These are phyloP conservation scores for Dipodascus albidus DNA, from an alignment of 805 yeast species.

Conservation along the genomic window DNA sequence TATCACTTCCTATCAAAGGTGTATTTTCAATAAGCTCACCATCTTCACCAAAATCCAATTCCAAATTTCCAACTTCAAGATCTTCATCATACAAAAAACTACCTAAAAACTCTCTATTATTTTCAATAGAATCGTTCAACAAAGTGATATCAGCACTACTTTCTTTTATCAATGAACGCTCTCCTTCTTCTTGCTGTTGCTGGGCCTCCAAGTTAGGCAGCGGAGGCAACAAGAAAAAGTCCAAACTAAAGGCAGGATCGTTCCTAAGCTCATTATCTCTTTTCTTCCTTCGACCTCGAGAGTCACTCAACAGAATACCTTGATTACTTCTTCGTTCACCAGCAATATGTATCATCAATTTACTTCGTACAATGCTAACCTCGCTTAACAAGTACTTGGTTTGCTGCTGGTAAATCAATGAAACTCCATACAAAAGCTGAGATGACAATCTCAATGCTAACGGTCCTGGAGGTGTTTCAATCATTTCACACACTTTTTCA, in stretches of 20 bases:
- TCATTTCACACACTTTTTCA: background rate
- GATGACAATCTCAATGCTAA: background rate
- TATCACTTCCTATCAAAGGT: background rate
- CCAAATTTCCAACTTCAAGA: background rate
- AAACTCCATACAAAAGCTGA: background rate
- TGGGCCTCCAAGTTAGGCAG: background rate
- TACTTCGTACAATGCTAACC: background rate
- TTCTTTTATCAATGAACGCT: background rate
- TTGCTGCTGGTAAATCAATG: background rate
- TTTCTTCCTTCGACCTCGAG: background rate
- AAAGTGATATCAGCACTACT: background rate
- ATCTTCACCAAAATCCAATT: background rate
- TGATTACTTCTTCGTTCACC: background rate
- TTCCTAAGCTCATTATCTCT: background rate
- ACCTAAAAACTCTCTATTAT: background rate
- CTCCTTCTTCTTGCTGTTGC: background rate
- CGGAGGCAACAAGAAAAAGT: background rate
- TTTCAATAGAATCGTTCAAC: background rate
- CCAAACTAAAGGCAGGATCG: background rate
- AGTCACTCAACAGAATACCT: background rate
- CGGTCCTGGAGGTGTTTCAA: background rate
- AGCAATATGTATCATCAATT: background rate
- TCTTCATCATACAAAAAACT: background rate
- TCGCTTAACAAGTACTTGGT: background rate
- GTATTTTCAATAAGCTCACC: background rate